These are phyloP conservation scores for Grosmannia huntii DNA, from an alignment of 2,329 filamentous ascomycete species.

Conservation along the genomic window DNA sequence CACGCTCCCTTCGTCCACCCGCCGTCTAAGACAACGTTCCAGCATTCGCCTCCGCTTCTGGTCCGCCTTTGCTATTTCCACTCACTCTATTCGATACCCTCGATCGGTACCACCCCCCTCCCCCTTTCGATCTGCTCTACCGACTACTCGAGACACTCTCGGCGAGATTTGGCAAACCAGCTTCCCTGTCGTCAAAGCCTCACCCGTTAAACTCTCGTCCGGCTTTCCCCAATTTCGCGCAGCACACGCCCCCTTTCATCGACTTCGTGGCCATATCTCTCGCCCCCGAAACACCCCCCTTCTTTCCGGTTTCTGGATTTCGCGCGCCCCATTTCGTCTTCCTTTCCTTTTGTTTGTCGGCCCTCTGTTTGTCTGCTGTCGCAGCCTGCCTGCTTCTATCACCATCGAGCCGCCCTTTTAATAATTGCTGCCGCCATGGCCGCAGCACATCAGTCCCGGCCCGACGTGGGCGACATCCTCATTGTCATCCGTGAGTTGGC, in stretches of 20 bases:
- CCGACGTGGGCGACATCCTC: slow-evolving; percentile 53
- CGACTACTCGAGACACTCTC: neutral
- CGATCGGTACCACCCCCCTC: neutral
- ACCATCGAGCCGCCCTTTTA: neutral
- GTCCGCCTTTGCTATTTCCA: neutral
- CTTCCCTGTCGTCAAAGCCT: neutral
- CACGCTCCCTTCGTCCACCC: neutral
- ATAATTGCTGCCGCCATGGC: slow-evolving; percentile 14
- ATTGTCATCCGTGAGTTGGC: slow-evolving; percentile 56
- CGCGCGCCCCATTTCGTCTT: neutral
- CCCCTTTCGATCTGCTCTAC: neutral
- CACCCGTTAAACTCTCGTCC: neutral
- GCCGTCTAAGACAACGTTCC: neutral
- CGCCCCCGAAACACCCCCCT: neutral
- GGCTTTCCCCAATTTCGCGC: slow-evolving; percentile 3
- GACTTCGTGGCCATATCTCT: neutral
- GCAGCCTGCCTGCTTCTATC: neutral
- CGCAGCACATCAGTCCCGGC: slow-evolving; percentile 27
- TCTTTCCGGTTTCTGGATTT: neutral
- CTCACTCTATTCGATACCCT: neutral
- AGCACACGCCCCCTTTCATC: neutral
- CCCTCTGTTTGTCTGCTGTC: neutral
- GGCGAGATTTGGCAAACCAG: neutral
- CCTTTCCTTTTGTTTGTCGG: neutral
- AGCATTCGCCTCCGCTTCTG: neutral